Evolutionary conservation across 495 filamentous ascomycete species (phyloP), one percentile per base, ranked within the genome.

Genomic region (Penicillium cataractarum): DNA sequence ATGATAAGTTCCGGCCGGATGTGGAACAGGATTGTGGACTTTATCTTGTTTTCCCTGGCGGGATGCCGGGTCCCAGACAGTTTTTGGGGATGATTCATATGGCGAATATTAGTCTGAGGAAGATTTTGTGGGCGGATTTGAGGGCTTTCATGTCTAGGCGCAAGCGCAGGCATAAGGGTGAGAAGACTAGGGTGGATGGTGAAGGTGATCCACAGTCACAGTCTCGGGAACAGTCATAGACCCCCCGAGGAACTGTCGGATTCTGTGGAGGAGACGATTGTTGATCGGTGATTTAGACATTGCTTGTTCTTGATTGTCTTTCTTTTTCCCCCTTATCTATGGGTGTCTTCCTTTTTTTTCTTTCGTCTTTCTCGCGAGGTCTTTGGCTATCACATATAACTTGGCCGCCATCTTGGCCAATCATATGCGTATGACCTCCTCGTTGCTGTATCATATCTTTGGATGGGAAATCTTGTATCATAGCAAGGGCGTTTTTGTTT

Each of bases 1-100:
- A 78, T 60, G 78, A 80, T 52, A 80, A 80, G 54, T 79, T 77
- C 33, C 68, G 68, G 2, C 77, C 79, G 0, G 77, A 80, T 58
- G 40, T 62, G 6, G 44, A 26, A 1, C 71, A 74, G 46, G 75
- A 77, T n/a, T 69, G 68, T 1, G 70, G 62, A 0, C 61, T 80
- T 2, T 76, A 71, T 58, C 37, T 80, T 44, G 65, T 78, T 13
- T 80, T 81, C 35, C 76, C 77, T 1, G 52, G 65, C 0, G 73
- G 74, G 0, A 19, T 77, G 10, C 74, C 72, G 1, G 61, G 72
- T 2, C 68, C 71, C 0, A 55, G 73, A 26, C 65, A 76, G 26
- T 61, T 80, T 59, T 50, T 77, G 9, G 75, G 75, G 1, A 75
- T 80, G 65, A 58, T 71, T n/a, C 77, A 81, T 57, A 71, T 79